Evolutionary conservation across 805 yeast genomes (phyloP).

Genomic region (Diddensiella santjacobensis): DNA sequence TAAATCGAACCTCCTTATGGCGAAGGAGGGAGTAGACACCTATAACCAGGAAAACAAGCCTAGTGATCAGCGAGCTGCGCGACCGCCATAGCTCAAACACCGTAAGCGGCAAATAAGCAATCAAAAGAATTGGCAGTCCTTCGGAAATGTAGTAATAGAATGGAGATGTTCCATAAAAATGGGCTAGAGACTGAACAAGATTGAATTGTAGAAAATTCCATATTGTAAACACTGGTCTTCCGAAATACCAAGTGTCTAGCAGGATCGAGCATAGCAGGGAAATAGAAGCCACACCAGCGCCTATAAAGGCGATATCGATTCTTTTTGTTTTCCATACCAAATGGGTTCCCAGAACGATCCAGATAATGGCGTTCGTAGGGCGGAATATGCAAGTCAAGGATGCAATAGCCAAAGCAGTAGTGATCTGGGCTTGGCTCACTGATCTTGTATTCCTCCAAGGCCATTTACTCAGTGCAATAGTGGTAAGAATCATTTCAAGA

Average conservation of each 20-base stretch:
- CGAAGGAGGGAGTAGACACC: constrained; percentile 57
- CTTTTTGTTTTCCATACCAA: constrained; percentile 19
- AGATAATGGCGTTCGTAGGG: constrained; percentile 78
- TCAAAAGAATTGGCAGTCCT: constrained; percentile 72
- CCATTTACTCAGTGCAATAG: constrained; percentile 67
- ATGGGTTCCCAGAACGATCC: constrained; percentile 59
- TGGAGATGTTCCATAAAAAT: constrained; percentile 81
- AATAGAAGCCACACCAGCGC: constrained; percentile 24
- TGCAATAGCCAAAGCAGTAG: constrained; percentile 47
- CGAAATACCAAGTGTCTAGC: constrained; percentile 61
- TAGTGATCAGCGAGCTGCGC: constrained; percentile 27
- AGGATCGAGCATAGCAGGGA: constrained; percentile 31
- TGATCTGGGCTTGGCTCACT: not conserved
- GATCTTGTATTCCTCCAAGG: constrained; percentile 43
- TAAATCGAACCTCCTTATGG: constrained; percentile 90
- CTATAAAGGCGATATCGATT: constrained; percentile 23
- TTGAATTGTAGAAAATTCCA: constrained; percentile 74
- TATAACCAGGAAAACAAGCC: constrained; percentile 42
- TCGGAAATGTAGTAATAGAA: constrained; percentile 82
- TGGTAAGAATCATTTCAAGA: constrained; percentile 69
- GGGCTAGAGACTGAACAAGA: constrained; percentile 63
- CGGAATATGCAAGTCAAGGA: constrained; percentile 65
- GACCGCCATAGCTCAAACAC: constrained; percentile 39
- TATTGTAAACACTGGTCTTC: constrained; percentile 52
- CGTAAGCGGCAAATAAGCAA: constrained; percentile 63